A percentile compares a stretch with the other conserved stretches of the same genome.
Conservation (phyloP, 768 basidiomycete species). For the Phanerochaete sordida region DNA sequence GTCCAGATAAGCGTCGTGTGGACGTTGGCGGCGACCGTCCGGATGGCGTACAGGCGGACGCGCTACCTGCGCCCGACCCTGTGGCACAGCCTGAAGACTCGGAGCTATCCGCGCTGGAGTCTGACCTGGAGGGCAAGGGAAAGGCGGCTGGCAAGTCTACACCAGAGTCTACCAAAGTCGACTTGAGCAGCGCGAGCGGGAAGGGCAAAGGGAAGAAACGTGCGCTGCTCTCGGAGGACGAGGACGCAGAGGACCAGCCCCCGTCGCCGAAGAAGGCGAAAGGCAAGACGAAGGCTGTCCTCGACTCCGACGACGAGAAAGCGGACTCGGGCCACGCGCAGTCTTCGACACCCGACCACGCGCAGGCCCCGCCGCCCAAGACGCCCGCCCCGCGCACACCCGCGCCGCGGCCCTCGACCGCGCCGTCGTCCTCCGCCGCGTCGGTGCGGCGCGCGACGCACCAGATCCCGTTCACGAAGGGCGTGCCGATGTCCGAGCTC, state of each 20-base stretch:
- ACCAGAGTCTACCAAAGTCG: neutral
- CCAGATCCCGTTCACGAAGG: constrained; percentile 38
- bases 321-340: neutral
- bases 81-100: neutral
- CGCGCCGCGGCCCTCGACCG: neutral
- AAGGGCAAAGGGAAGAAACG: constrained; percentile 18
- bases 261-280: neutral
- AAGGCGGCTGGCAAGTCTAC: neutral
- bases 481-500: constrained; percentile 71
- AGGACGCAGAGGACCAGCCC: neutral
- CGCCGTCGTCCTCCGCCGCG: constrained; percentile 5
- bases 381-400: neutral
- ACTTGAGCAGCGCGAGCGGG: neutral
- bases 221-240: constrained; percentile 1
- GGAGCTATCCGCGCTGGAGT: neutral
- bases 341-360: neutral
- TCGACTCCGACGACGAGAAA: constrained; percentile 22
- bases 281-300: constrained; percentile 12
- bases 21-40: neutral
- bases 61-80: neutral
- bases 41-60: neutral
- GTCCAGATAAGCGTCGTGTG: neutral
- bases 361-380: neutral
- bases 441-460: constrained; percentile 34
- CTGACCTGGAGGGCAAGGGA: neutral